These are phyloP conservation scores for Castanospermum australe DNA, from an alignment of 306 rosid genomes.

Conservation along the genomic window DNA sequence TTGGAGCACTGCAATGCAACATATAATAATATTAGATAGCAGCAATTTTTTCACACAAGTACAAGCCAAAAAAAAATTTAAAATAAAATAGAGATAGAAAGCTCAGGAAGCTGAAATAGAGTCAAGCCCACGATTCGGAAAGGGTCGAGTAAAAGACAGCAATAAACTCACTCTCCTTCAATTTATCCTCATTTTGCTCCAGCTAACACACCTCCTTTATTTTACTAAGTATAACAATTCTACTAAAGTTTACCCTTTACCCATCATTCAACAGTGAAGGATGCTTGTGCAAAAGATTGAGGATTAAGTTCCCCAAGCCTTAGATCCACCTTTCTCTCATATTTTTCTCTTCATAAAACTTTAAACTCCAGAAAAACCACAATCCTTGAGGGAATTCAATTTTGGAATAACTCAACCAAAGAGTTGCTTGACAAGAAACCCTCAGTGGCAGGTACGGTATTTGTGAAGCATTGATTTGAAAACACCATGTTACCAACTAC, in stretches of 20 bases:
- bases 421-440: background rate
- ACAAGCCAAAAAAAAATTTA: background rate
- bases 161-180: background rate
- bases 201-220: background rate
- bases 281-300: background rate
- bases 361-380: background rate
- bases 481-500: background rate
- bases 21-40: conserved; percentile 22
- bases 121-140: background rate
- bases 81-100: background rate
- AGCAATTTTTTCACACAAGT: background rate
- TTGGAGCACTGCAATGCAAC: conserved; percentile 69
- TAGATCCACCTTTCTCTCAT: background rate
- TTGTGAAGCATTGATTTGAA: background rate
- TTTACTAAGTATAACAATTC: background rate
- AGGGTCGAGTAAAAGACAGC: background rate
- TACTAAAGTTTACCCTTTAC: background rate
- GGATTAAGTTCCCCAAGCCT: background rate
- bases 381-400: background rate
- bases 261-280: background rate
- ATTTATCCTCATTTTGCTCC: background rate
- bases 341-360: background rate
- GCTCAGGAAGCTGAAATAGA: background rate
- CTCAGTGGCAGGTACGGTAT: background rate
- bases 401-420: conserved; percentile 9